Percentiles rank a stretch among this genome's conserved stretches.
These are phyloP conservation scores for Rhodotorula taiwanensis DNA, from an alignment of 768 basidiomycete genomes.

Conservation along the genomic window DNA sequence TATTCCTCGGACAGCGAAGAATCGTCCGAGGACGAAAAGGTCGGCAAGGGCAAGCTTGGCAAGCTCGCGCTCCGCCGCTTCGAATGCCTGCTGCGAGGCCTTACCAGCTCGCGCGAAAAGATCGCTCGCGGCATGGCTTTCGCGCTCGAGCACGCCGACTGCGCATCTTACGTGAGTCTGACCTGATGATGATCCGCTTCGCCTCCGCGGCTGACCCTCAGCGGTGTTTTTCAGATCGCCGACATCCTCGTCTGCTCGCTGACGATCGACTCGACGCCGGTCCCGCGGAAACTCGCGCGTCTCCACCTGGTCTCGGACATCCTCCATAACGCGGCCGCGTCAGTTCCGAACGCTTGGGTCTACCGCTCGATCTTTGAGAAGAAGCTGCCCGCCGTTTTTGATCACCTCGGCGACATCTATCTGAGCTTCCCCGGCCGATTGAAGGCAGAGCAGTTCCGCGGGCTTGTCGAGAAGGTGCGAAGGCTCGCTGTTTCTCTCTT, in stretches of 20 bases:
- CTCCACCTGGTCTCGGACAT: conserved; percentile 96
- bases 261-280: conserved; percentile 81
- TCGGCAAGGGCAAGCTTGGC: conserved; percentile 67
- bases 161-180: conserved; percentile 80
- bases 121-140: conserved; percentile 96
- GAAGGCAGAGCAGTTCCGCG: conserved; percentile 92
- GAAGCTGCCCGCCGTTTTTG: conserved; percentile 85
- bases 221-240: conserved; percentile 72
- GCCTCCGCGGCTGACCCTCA: too few relatives aligned
- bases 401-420: conserved; percentile 87
- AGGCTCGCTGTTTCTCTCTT: not conserved
- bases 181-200: too few relatives aligned
- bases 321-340: conserved; percentile 82
- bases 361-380: conserved; percentile 91
- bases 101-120: conserved; percentile 80
- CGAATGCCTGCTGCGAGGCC: conserved; percentile 78
- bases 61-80: conserved; percentile 73
- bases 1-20: conserved; percentile 69
- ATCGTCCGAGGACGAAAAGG: conserved; percentile 80
- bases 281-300: conserved; percentile 94
- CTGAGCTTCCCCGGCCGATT: conserved; percentile 93
- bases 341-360: conserved; percentile 94
- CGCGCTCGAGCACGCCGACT: conserved; percentile 90
- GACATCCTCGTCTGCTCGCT: conserved; percentile 86
- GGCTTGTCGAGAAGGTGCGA: conserved; percentile 59